Evolutionary conservation across 2,329 filamentous ascomycete species (phyloP), one percentile per base, ranked within the genome.

Genomic region (Claviceps humidiphila): DNA sequence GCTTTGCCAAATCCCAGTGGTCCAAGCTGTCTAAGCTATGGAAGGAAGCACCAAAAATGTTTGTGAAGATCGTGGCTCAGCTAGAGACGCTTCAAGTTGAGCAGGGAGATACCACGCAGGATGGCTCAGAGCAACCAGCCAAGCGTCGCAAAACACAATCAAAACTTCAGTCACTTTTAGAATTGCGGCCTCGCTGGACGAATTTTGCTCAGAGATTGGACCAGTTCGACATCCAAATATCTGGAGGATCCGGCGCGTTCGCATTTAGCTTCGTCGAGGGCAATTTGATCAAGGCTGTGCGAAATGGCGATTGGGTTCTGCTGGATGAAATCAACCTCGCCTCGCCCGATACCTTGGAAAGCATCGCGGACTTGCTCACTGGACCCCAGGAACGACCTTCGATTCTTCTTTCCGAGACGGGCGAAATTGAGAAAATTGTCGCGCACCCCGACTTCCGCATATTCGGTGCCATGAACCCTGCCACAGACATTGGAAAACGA

Each of bases 381-480:
- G 87, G 87, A 7, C 76, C 80, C 9, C 80, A 81, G 55, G 81
- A 82, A 38, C 74, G 75, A 0, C 91, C 91, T 1, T 96, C 88
- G 0, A 82, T 98, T 46, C 71, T 98, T 4, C 76, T 99, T 7
- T 90, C 90, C 0, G 93, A 99, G 70, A 93, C 89, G 41, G 93
- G 93, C 40, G 89, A 93, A 59, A 88, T 95, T 44, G 89, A 97
- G 66, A 81, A 90, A 57, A 84, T 98, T 39, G 77, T 84, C 55
- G 93, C 90, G 0, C 91, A 98, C 66, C 84, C 89, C 0, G 83
- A 95, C 57, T 98, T 99, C 66, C 83, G 93, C 41, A 87, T 99
- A 14, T 98, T 99, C 63, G 94, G 88, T 50, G 93, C 94, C 30
- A 99, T 99, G 93, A 99, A 99, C 63, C 93, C 93, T 34, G 93